Percentiles rank a stretch among this genome's conserved stretches.
phyloP scores from a whole-genome alignment of 805 yeast species.

The Cyberlindnera misumaiensis region DNA sequence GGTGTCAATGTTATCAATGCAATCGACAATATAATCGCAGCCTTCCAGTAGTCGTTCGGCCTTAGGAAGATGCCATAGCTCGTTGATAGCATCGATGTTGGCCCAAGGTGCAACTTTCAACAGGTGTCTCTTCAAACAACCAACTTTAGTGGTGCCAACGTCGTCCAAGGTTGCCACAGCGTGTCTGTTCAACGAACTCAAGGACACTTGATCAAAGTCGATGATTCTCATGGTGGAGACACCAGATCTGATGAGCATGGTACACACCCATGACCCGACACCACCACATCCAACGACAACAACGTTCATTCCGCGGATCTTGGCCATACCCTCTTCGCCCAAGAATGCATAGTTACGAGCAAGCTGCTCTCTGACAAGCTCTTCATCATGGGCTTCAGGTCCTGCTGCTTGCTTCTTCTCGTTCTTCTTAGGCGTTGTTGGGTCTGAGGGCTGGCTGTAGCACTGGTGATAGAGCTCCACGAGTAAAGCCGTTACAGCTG shows the following conservation, averaged over 20 bases:
- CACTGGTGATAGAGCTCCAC: constrained; percentile 24
- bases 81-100: constrained; percentile 67
- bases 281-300: constrained; percentile 96
- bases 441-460: neutral
- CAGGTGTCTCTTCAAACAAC: constrained; percentile 65
- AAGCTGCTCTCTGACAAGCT: constrained; percentile 80
- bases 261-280: constrained; percentile 94
- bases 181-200: constrained; percentile 88
- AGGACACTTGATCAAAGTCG: constrained; percentile 94
- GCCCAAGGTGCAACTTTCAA: constrained; percentile 89
- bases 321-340: constrained; percentile 75
- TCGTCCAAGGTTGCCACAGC: constrained; percentile 88
- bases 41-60: constrained; percentile 55
- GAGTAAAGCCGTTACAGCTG: constrained; percentile 26
- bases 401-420: constrained; percentile 1
- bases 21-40: constrained; percentile 71
- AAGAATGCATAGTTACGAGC: constrained; percentile 92
- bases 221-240: constrained; percentile 70
- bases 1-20: constrained; percentile 96
- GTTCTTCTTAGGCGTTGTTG: constrained; percentile 1
- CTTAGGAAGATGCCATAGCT: constrained; percentile 64
- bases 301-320: constrained; percentile 62
- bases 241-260: constrained; percentile 90
- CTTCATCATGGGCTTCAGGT: constrained; percentile 42
- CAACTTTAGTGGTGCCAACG: constrained; percentile 90